Evolutionary conservation across 108 stramenopile species (phyloP), one percentile per base, ranked within the genome.

Genomic region (Pseudonitzschia multiseries): DNA sequence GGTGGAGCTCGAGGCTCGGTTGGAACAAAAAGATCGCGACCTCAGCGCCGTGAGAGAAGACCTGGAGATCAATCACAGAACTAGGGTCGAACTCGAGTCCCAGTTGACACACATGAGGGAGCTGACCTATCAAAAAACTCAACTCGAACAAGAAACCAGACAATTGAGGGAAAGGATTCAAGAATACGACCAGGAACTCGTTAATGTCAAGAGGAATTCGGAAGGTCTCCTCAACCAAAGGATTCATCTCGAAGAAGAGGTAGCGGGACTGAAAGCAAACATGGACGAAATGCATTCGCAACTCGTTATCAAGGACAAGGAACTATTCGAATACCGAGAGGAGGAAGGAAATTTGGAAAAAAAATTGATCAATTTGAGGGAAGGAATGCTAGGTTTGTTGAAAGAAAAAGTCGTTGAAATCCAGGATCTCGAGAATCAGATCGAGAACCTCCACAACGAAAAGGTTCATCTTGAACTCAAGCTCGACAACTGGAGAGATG

Each of bases 401-500:
- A 62, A 33, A 29, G 32, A 62, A 4, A 62, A 62, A 29, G 40
- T 62, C 32, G 3, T 36, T 2, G 61, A 62, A 33, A 40, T 40
- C 13, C 29, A 62, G 29, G 36, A 62, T 28, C 61, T 62, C 14
- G 20, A 62, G 32, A 62, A 14, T 33, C 61, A 17, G 14, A 29
- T 62, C 15, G 61, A 62, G 13, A 8, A 33, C 14, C 61, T 62
- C 1, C 2, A 62, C 29, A n/a, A 62, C 18, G 61, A 62, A 62
- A 62, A 62, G 33, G 22, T 3, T 20, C 33, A 18, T 14, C 61
- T 62, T 0, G 61, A 62, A 62, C 14, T 33, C 26, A 62, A 40
- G 36, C 29, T 62, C n/a, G 61, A 62, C n/a, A 62, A 62, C 36
- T 62, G 61, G 61, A 33, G 61, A n/a, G 36, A 62, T 33, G 61